Percentiles rank a stretch among this genome's conserved stretches.
These are phyloP conservation scores for Hibiscus mutabilis DNA, from an alignment of 345 rosid species.

Conservation along the genomic window DNA sequence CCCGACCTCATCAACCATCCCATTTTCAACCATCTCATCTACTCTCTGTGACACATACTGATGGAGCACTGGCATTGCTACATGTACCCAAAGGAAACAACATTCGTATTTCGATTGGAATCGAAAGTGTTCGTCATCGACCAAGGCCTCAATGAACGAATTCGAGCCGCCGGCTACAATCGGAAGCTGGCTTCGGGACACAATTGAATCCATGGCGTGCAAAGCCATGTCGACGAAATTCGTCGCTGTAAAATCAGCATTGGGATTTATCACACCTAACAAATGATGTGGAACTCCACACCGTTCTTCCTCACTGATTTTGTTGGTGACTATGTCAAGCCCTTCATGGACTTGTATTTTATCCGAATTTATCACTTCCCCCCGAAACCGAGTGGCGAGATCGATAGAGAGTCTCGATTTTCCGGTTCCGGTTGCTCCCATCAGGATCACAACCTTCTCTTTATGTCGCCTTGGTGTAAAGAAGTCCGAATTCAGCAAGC, in stretches of 20 bases:
- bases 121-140: slow-evolving; percentile 25
- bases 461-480: slow-evolving; percentile 24
- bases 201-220: slow-evolving; percentile 32
- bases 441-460: slow-evolving; percentile 53
- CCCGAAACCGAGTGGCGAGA: slow-evolving; percentile 52
- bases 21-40: slow-evolving; percentile 58
- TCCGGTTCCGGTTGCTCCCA: slow-evolving; percentile 88
- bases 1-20: slow-evolving; percentile 67
- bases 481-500: slow-evolving; percentile 18
- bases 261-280: slow-evolving; percentile 38
- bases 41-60: slow-evolving; percentile 50
- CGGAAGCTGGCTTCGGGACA: slow-evolving; percentile 48
- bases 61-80: slow-evolving; percentile 44
- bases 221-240: slow-evolving; percentile 47
- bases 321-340: slow-evolving; percentile 51
- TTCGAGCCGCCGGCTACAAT: slow-evolving; percentile 80
- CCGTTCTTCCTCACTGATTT: slow-evolving; percentile 44
- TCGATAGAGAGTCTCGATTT: slow-evolving; percentile 79
- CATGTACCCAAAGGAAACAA: slow-evolving; percentile 75
- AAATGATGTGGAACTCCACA: slow-evolving; percentile 73
- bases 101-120: slow-evolving; percentile 41
- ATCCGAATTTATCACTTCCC: slow-evolving; percentile 73
- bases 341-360: slow-evolving; percentile 62
- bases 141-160: slow-evolving; percentile 57
- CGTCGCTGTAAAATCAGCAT: slow-evolving; percentile 39